Evolutionary conservation across 1,139 yeast genomes (phyloP).

Genomic region (Yamadazyma sp.): DNA sequence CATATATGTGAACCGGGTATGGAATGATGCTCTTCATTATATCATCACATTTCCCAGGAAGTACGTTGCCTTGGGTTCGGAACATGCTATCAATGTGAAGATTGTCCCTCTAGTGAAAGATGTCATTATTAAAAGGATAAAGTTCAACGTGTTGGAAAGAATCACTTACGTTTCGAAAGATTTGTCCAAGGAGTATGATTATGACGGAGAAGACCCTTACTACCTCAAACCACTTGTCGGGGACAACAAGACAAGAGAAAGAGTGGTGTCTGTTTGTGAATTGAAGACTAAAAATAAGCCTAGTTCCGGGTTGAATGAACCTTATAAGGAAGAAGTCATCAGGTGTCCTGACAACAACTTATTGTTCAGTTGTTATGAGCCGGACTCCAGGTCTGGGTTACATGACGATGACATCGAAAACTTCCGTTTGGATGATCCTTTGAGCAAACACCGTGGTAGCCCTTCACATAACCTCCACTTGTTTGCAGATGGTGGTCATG

Average conservation of each 20-base stretch:
- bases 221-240: slow-evolving; percentile 20
- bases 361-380: slow-evolving; percentile 56
- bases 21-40: slow-evolving; percentile 81
- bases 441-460: background rate
- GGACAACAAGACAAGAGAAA: slow-evolving; percentile 44
- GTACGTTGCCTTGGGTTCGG: slow-evolving; percentile 69
- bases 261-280: slow-evolving; percentile 60
- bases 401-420: slow-evolving; percentile 18
- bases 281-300: slow-evolving; percentile 53
- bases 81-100: slow-evolving; percentile 61
- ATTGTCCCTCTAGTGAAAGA: slow-evolving; percentile 72
- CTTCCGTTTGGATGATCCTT: slow-evolving; percentile 11
- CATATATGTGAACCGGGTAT: slow-evolving; percentile 73
- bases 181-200: slow-evolving; percentile 56
- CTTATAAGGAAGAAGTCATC: slow-evolving; percentile 64
- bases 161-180: slow-evolving; percentile 65
- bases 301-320: slow-evolving; percentile 29
- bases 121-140: slow-evolving; percentile 67
- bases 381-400: slow-evolving; percentile 10
- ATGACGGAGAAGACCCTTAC: slow-evolving; percentile 49
- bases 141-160: slow-evolving; percentile 70
- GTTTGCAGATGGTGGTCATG: background rate
- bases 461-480: slow-evolving; percentile 1
- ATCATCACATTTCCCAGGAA: slow-evolving; percentile 76
- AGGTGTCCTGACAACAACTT: slow-evolving; percentile 62